A percentile compares a stretch with the other conserved stretches of the same genome.
phyloP scores from a whole-genome alignment of 2,329 filamentous ascomycete genomes.

The Helicocarpus griseus region DNA sequence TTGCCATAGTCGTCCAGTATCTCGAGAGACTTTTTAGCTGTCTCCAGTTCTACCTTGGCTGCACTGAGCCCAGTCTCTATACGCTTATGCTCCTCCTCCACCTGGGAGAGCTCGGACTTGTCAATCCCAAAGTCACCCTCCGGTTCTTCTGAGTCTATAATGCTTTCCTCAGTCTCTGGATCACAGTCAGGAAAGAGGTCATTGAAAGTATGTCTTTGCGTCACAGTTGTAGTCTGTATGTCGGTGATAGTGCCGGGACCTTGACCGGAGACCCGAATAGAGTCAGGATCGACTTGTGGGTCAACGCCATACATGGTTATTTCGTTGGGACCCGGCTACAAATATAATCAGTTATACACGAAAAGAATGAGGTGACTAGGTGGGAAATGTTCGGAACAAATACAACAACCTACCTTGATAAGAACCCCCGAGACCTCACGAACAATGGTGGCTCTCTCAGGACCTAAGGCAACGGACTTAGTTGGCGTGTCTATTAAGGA shows the following conservation, averaged over 20 bases:
- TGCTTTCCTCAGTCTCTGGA: conserved; percentile 32
- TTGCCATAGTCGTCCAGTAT: conserved; percentile 28
- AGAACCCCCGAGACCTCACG: conserved; percentile 49
- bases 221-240: conserved; percentile 50
- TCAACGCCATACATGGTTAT: conserved; percentile 48
- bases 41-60: conserved; percentile 19
- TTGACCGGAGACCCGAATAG: conserved; percentile 51
- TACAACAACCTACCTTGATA: conserved; percentile 34
- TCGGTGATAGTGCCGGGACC: conserved; percentile 52
- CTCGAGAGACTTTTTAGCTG: conserved; percentile 16
- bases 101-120: conserved; percentile 12
- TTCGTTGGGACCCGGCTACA: conserved; percentile 46
- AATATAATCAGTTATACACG: not conserved
- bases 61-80: conserved; percentile 24
- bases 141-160: conserved; percentile 17
- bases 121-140: conserved; percentile 11
- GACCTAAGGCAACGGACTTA: conserved; percentile 54
- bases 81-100: conserved; percentile 22
- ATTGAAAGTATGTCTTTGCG: conserved; percentile 46
- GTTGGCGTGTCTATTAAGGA: conserved; percentile 49
- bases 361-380: not conserved
- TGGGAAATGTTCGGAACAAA: not conserved
- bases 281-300: conserved; percentile 45
- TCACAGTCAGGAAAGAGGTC: conserved; percentile 40
- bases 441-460: conserved; percentile 49